These are phyloP conservation scores for Hypoxylon sp. DNA, from an alignment of 2,329 filamentous ascomycete genomes.

Conservation along the genomic window DNA sequence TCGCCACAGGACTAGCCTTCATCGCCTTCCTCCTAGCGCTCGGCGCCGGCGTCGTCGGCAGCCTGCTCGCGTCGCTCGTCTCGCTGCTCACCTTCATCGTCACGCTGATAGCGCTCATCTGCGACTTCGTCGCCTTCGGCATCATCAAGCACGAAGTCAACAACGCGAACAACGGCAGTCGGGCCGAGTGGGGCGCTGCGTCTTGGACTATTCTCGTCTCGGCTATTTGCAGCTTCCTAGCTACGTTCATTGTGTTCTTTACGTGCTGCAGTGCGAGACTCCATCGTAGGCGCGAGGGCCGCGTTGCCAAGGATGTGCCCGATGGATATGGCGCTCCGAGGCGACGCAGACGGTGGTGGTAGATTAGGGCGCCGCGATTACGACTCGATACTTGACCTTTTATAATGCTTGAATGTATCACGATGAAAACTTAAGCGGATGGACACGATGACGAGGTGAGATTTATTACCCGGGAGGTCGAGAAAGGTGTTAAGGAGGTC, in stretches of 20 bases:
- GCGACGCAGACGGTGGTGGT: slow-evolving; percentile 28
- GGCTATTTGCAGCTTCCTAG: slow-evolving; percentile 67
- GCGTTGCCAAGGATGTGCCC: slow-evolving; percentile 43
- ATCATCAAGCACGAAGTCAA: slow-evolving; percentile 51
- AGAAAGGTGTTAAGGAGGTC: not conserved
- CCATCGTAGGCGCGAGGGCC: slow-evolving; percentile 55
- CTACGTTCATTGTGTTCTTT: slow-evolving; percentile 69
- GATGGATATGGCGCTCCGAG: slow-evolving; percentile 48
- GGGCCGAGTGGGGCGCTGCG: slow-evolving; percentile 65
- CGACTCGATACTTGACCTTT: not conserved
- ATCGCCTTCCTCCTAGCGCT: slow-evolving; percentile 61
- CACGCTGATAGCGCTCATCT: slow-evolving; percentile 58
- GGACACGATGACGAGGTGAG: not conserved
- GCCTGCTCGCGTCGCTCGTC: slow-evolving; percentile 56
- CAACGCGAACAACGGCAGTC: slow-evolving; percentile 35
- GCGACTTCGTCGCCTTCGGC: slow-evolving; percentile 60
- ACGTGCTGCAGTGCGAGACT: slow-evolving; percentile 70
- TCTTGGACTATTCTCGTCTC: slow-evolving; percentile 72
- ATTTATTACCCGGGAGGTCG: not conserved
- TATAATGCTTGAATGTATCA: slow-evolving; percentile 2
- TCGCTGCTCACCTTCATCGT: slow-evolving; percentile 59
- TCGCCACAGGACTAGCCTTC: slow-evolving; percentile 55
- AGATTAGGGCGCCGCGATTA: not conserved
- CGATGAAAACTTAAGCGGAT: not conserved
- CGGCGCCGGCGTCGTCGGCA: slow-evolving; percentile 59